Conservation (phyloP, 23 red algal species). For the Agarophyton chilense region DNA sequence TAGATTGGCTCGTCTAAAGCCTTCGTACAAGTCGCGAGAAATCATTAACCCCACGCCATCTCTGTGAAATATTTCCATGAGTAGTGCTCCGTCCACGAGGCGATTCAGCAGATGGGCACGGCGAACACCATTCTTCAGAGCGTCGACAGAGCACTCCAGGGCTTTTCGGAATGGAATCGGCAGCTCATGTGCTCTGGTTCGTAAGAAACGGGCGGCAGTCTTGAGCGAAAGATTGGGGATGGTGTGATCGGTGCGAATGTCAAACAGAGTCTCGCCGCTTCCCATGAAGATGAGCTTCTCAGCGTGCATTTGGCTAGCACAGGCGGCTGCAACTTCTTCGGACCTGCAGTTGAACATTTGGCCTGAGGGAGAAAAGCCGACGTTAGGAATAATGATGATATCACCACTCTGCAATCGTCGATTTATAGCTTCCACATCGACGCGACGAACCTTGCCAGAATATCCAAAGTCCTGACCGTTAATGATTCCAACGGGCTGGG, state of each 20-base stretch:
- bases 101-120: constrained; percentile 94
- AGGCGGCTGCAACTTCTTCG: constrained; percentile 80
- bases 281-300: constrained; percentile 96
- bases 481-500: constrained; percentile 92
- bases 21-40: constrained; percentile 94
- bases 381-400: constrained; percentile 89
- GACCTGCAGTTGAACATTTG: constrained; percentile 91
- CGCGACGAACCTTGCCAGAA: constrained; percentile 82
- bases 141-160: constrained; percentile 61
- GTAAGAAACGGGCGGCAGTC: constrained; percentile 78
- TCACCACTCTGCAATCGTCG: constrained; percentile 84
- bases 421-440: constrained; percentile 82
- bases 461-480: constrained; percentile 93
- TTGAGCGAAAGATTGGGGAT: constrained; percentile 90
- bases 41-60: constrained; percentile 99
- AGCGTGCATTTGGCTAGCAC: constrained; percentile 79
- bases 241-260: constrained; percentile 64
- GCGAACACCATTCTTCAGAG: constrained; percentile 75
- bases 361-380: constrained; percentile 88
- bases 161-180: constrained; percentile 60
- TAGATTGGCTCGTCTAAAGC: constrained; percentile 78
- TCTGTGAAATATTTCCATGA: constrained; percentile 93
- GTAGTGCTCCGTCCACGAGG: constrained; percentile 75
- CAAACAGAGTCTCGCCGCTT: constrained; percentile 85
- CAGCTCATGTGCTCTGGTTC: constrained; percentile 30